These are phyloP conservation scores for Pseudocercospora pini-densiflorae DNA, from an alignment of 2,329 filamentous ascomycete species.

Conservation along the genomic window DNA sequence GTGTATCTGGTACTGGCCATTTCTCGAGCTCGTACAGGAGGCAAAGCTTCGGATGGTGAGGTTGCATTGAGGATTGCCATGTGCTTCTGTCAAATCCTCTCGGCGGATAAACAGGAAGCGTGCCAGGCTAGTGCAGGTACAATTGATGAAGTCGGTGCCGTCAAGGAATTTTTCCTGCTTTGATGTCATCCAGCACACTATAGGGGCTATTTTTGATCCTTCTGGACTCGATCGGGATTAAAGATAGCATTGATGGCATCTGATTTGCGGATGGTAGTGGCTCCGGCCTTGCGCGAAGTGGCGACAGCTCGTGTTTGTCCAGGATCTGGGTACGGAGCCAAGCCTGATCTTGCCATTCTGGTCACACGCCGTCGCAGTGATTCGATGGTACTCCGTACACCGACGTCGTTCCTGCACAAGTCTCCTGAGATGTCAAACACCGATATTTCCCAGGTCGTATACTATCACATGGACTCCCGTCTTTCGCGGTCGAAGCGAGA, in stretches of 20 bases:
- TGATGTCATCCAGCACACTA: constrained; percentile 1
- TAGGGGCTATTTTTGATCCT: not conserved
- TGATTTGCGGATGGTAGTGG: not conserved
- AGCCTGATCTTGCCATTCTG: not conserved
- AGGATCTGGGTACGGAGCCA: not conserved
- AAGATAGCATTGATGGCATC: not conserved
- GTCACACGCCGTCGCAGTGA: not conserved
- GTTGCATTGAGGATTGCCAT: not conserved
- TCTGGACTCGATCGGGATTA: not conserved
- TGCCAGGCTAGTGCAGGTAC: constrained; percentile 5
- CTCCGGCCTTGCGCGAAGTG: not conserved
- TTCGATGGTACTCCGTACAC: not conserved
- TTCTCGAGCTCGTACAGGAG: not conserved
- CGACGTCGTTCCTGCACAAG: constrained; percentile 1
- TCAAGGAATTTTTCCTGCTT: not conserved
- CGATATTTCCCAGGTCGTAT: not conserved
- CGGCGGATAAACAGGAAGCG: not conserved
- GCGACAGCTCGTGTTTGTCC: constrained; percentile 4
- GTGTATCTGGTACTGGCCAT: not conserved
- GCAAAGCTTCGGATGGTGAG: not conserved
- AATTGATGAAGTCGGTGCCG: not conserved
- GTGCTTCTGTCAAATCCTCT: not conserved
- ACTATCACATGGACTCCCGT: not conserved
- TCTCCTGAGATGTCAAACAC: not conserved
- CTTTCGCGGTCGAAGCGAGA: not conserved